Evolutionary conservation across 495 filamentous ascomycete species (phyloP).

Genomic region (Penicillium cosmopolitanum): DNA sequence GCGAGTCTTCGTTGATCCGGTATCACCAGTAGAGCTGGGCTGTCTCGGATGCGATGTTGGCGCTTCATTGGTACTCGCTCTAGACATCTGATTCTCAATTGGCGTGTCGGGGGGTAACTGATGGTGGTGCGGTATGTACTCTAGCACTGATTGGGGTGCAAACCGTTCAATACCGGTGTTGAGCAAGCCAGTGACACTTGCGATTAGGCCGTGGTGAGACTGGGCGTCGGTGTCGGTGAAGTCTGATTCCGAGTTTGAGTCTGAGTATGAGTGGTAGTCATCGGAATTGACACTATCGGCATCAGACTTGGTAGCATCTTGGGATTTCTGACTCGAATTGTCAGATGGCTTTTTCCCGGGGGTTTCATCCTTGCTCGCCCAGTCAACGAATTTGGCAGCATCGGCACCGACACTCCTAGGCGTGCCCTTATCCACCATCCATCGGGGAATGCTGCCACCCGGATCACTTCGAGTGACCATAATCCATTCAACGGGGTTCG

Average conservation of each 20-base stretch:
- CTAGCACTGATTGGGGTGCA: constrained; percentile 52
- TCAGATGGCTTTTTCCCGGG: constrained; percentile 29
- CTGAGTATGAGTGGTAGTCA: constrained; percentile 13
- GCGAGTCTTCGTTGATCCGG: not conserved
- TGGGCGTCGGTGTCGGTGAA: constrained; percentile 21
- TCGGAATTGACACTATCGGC: constrained; percentile 6
- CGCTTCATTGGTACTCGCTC: constrained; percentile 11
- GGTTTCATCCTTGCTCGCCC: constrained; percentile 67
- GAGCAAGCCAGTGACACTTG: constrained; percentile 46
- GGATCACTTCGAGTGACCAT: constrained; percentile 97
- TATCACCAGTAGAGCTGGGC: not conserved
- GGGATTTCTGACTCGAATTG: constrained; percentile 14
- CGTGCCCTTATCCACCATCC: constrained; percentile 93
- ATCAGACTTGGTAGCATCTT: constrained; percentile 17
- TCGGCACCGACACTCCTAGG: constrained; percentile 81
- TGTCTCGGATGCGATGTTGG: not conserved
- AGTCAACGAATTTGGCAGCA: constrained; percentile 83
- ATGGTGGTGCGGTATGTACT: constrained; percentile 46
- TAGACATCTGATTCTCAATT: constrained; percentile 11
- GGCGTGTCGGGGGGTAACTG: constrained; percentile 4
- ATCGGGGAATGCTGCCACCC: constrained; percentile 87
- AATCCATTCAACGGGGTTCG: constrained; percentile 86
- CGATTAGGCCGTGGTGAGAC: constrained; percentile 47
- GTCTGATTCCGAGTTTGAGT: constrained; percentile 27
- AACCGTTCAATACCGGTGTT: constrained; percentile 44